Evolutionary conservation across 1,139 yeast genomes (phyloP).

Genomic region (Scheffersomyces segobiensis): DNA sequence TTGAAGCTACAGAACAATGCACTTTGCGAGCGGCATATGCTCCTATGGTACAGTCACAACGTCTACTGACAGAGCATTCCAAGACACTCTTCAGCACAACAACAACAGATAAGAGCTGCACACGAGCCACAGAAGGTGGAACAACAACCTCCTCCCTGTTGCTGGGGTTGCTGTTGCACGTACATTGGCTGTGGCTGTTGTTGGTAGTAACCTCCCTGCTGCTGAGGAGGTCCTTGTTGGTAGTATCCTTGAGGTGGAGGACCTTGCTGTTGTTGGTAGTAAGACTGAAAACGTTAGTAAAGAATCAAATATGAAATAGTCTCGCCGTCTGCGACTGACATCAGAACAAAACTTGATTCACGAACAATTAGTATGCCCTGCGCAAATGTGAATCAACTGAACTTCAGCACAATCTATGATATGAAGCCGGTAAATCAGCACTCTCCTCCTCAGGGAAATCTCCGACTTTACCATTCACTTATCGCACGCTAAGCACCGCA

Average conservation of each 20-base stretch:
- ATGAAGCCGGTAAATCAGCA: background rate
- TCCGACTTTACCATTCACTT: background rate
- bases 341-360: background rate
- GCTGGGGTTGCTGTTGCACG: constrained; percentile 40
- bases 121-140: constrained; percentile 43
- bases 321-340: background rate
- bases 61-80: constrained; percentile 13
- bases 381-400: background rate
- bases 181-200: constrained; percentile 45
- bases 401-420: background rate
- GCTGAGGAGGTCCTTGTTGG: constrained; percentile 35
- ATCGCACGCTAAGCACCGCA: background rate
- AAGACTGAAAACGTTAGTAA: background rate
- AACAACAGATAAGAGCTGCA: constrained; percentile 46
- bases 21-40: background rate
- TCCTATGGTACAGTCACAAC: constrained; percentile 1
- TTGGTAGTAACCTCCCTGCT: constrained; percentile 17
- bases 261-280: constrained; percentile 11
- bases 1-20: background rate
- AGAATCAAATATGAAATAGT: background rate
- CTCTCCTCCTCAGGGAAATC: background rate
- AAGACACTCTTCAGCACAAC: constrained; percentile 43
- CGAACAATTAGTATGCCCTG: background rate
- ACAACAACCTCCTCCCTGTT: constrained; percentile 37
- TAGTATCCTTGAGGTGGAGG: constrained; percentile 30